Evolutionary conservation across 2,329 filamentous ascomycete genomes (phyloP).

Genomic region (Trichoderma breve): DNA sequence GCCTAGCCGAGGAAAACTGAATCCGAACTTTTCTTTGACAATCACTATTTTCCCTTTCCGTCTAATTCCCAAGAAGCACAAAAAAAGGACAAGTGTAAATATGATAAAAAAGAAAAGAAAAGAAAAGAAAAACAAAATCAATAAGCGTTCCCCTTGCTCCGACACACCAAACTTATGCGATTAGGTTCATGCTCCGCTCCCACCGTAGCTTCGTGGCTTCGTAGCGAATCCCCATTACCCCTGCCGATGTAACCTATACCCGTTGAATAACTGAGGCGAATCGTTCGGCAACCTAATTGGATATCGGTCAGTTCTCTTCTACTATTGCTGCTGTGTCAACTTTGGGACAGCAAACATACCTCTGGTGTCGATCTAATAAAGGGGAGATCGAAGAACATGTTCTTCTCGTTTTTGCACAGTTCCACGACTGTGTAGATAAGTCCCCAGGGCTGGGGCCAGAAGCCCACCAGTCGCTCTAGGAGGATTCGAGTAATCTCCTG

Average conservation of each 20-base stretch:
- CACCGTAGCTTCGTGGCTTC: conserved; percentile 16
- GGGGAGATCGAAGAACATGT: conserved; percentile 87
- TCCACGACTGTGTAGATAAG: conserved; percentile 85
- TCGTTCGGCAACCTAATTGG: conserved; percentile 36
- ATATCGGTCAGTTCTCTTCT: not conserved
- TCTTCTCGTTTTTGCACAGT: conserved; percentile 85
- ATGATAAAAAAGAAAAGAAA: not conserved
- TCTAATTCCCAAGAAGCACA: conserved; percentile 20
- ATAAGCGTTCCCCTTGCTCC: not conserved
- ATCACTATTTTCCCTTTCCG: conserved; percentile 17
- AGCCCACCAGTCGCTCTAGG: conserved; percentile 81
- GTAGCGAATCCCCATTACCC: conserved; percentile 1
- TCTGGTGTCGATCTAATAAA: conserved; percentile 90
- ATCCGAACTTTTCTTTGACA: conserved; percentile 16
- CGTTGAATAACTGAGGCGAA: conserved; percentile 38
- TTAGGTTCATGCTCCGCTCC: not conserved
- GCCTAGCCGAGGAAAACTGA: conserved; percentile 29
- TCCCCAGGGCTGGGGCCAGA: conserved; percentile 94
- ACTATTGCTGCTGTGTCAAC: not conserved
- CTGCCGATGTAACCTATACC: conserved; percentile 26
- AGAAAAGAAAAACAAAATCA: not conserved
- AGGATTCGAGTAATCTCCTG: conserved; percentile 89
- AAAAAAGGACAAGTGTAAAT: not conserved
- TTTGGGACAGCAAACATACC: conserved; percentile 46
- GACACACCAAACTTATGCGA: conserved; percentile 5